Evolutionary conservation across 106 monocot species (phyloP).

Genomic region (Alisma plantagoaquatica): DNA sequence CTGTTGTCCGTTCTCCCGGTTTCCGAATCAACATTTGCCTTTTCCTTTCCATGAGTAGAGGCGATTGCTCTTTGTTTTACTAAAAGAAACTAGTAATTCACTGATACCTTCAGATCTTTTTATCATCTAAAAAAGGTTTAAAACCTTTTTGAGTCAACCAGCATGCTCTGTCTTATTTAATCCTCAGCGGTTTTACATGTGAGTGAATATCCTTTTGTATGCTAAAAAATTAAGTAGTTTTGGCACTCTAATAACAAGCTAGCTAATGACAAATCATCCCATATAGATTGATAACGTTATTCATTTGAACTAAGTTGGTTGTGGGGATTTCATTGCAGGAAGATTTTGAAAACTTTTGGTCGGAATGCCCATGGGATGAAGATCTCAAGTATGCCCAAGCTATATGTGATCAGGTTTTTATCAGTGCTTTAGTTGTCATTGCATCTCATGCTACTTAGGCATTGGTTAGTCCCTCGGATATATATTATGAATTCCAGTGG

Average conservation of each 20-base stretch:
- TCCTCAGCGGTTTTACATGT: background rate
- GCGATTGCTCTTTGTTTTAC: too few relatives aligned
- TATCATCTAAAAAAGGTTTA: too few relatives aligned
- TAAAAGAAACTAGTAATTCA: too few relatives aligned
- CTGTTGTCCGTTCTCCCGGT: background rate
- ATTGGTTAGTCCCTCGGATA: too few relatives aligned
- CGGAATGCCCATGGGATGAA: conserved; percentile 96
- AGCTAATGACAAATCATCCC: background rate
- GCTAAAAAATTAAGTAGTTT: too few relatives aligned
- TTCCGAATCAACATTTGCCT: background rate
- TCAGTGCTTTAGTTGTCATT: too few relatives aligned
- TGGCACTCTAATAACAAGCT: background rate
- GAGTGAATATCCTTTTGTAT: too few relatives aligned
- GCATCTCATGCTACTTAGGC: too few relatives aligned
- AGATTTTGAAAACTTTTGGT: conserved; percentile 96
- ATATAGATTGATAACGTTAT: background rate
- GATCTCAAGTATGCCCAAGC: conserved; percentile 85
- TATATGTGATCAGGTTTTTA: conserved; percentile 91
- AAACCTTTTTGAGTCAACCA: background rate
- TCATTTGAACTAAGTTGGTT: conserved; percentile 2
- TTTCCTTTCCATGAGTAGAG: background rate
- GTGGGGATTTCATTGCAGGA: too few relatives aligned
- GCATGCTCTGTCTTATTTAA: too few relatives aligned
- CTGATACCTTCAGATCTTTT: too few relatives aligned
- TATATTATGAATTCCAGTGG: too few relatives aligned